Conservation (phyloP, 345 rosid genomes). For the Rhizophora mangle region DNA sequence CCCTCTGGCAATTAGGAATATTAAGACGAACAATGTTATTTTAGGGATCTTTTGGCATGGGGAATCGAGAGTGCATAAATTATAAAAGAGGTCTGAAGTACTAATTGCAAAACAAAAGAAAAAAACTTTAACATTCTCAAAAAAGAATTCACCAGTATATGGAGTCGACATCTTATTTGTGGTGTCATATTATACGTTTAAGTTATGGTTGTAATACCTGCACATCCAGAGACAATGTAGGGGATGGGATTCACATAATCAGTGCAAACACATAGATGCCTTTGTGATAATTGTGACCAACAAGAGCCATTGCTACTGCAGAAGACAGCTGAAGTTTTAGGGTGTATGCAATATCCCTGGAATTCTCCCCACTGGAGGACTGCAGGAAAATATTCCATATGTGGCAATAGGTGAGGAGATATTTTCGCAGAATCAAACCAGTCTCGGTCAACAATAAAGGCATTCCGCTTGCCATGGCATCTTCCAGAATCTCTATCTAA, state of each 20-base stretch:
- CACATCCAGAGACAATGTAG: background rate
- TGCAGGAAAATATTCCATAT: background rate
- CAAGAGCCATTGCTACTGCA: background rate
- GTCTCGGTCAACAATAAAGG: background rate
- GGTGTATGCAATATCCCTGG: background rate
- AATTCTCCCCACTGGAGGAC: slow-evolving; percentile 5
- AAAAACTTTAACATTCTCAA: too few species aligned
- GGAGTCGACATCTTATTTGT: too few species aligned
- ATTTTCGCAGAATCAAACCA: background rate
- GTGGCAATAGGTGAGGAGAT: background rate
- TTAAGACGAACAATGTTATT: background rate
- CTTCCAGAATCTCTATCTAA: background rate
- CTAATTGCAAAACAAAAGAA: too few species aligned
- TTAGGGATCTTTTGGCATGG: background rate
- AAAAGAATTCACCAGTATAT: background rate
- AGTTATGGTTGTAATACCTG: background rate
- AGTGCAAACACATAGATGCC: slow-evolving; percentile 5
- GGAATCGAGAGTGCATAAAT: too few species aligned
- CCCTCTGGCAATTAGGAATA: background rate
- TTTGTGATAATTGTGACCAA: background rate
- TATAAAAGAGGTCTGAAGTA: too few species aligned
- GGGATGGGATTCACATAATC: background rate
- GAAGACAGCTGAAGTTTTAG: background rate
- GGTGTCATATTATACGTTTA: background rate
- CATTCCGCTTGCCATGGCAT: background rate